Percentiles rank a stretch among this genome's conserved stretches.
These are phyloP conservation scores for Hyaloscypha hepaticicola DNA, from an alignment of 495 filamentous ascomycete genomes.

Conservation along the genomic window DNA sequence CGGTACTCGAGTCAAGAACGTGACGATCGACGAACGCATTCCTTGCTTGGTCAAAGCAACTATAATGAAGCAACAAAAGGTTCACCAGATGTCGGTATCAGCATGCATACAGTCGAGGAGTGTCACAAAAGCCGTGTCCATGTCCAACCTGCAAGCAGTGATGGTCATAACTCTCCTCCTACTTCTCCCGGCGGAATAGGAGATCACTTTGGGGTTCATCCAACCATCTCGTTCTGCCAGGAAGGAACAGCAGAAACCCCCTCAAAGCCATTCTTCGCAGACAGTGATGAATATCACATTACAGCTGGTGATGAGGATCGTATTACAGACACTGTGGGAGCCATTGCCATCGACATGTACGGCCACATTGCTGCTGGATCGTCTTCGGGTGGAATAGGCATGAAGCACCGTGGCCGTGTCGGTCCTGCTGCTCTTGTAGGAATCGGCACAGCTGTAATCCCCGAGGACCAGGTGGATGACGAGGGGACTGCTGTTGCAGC, in stretches of 20 bases:
- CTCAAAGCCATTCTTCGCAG: not conserved
- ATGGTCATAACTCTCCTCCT: slow-evolving; percentile 18
- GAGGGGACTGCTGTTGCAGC: slow-evolving; percentile 65
- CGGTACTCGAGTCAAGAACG: slow-evolving; percentile 16
- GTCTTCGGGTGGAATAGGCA: slow-evolving; percentile 97
- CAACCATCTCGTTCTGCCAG: slow-evolving; percentile 20
- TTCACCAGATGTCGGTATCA: slow-evolving; percentile 23
- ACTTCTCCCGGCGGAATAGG: not conserved
- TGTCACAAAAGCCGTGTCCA: not conserved
- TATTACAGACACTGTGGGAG: slow-evolving; percentile 92
- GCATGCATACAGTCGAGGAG: not conserved
- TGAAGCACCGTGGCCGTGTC: slow-evolving; percentile 90
- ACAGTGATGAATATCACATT: slow-evolving; percentile 51
- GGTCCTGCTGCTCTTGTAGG: slow-evolving; percentile 92
- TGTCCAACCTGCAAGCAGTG: slow-evolving; percentile 9
- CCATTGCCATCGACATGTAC: slow-evolving; percentile 81
- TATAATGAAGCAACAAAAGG: slow-evolving; percentile 17
- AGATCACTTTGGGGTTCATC: not conserved
- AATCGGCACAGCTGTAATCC: slow-evolving; percentile 84
- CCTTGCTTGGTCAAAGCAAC: slow-evolving; percentile 23
- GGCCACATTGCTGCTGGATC: slow-evolving; percentile 95
- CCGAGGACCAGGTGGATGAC: slow-evolving; percentile 59
- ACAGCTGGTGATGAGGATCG: slow-evolving; percentile 59
- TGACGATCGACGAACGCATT: slow-evolving; percentile 24
- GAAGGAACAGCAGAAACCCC: slow-evolving; percentile 28